These are phyloP conservation scores for Chlamydomonas urium DNA, from an alignment of 139 green algal genomes.

Conservation along the genomic window DNA sequence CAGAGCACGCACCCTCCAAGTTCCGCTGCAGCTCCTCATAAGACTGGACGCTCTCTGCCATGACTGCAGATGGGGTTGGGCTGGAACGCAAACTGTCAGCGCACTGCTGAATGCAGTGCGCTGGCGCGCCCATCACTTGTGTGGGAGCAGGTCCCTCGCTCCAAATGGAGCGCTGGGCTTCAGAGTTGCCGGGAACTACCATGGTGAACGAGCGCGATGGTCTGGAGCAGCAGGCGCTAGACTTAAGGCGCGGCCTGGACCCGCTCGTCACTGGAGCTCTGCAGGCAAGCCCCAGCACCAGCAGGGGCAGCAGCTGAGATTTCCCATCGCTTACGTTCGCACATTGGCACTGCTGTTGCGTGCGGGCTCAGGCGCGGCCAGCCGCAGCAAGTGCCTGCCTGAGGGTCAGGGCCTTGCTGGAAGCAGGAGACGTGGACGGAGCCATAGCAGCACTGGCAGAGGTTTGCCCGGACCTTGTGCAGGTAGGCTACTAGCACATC, in stretches of 20 bases:
- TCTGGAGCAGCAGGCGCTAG: not conserved
- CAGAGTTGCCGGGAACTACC: no score
- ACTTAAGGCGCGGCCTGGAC: not conserved
- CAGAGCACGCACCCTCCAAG: no score
- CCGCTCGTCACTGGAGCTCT: not conserved
- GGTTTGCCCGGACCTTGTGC: not conserved
- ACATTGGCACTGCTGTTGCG: not conserved
- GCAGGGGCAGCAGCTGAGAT: not conserved
- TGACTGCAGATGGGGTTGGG: not conserved
- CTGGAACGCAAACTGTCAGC: not conserved
- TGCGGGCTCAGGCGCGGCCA: not conserved
- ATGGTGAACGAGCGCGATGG: not conserved
- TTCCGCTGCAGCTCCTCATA: slow-evolving; percentile 55
- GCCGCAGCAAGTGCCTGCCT: not conserved
- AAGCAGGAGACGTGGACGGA: slow-evolving; percentile 1
- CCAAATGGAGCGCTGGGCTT: no score
- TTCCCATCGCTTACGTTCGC: not conserved
- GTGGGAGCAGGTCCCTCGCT: no score
- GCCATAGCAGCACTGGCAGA: not conserved
- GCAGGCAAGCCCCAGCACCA: not conserved
- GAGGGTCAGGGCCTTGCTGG: not conserved
- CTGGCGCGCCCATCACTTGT: no score
- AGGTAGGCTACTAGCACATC: not conserved
- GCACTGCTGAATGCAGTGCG: not conserved
- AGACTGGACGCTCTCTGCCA: slow-evolving; percentile 11